Evolutionary conservation across 2,329 filamentous ascomycete genomes (phyloP).

Genomic region (Penicillium sp.): DNA sequence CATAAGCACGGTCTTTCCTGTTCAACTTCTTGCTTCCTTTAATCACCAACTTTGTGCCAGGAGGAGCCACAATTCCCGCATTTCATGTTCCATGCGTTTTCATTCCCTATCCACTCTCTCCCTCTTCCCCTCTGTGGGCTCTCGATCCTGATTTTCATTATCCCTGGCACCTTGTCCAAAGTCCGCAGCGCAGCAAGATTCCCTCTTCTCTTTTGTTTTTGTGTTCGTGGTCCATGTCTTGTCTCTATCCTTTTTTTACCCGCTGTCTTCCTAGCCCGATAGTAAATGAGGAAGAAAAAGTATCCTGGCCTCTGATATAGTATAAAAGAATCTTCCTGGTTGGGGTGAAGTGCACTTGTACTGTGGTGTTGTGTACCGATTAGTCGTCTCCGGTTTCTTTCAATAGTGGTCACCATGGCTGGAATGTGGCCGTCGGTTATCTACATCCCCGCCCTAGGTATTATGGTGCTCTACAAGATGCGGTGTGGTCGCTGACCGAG

Average conservation of each 20-base stretch:
- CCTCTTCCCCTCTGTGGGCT: constrained; percentile 12
- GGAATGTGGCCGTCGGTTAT: too few relatives aligned
- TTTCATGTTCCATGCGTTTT: constrained; percentile 1
- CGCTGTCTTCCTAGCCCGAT: constrained; percentile 30
- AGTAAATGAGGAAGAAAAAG: constrained; percentile 35
- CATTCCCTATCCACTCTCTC: constrained; percentile 21
- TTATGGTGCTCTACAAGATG: too few relatives aligned
- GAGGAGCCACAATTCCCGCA: too few relatives aligned
- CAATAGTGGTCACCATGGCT: too few relatives aligned
- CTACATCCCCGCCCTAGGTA: too few relatives aligned
- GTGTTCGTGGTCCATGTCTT: constrained; percentile 22
- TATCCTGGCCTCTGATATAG: constrained; percentile 14
- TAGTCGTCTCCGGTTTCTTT: too few relatives aligned
- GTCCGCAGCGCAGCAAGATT: constrained; percentile 43
- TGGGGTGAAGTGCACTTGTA: background rate
- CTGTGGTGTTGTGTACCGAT: too few relatives aligned
- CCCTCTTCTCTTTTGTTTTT: constrained; percentile 38
- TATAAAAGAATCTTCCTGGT: background rate
- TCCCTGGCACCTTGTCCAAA: constrained; percentile 33
- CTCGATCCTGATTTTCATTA: constrained; percentile 16
- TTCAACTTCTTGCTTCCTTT: constrained; percentile 21
- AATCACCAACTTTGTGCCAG: constrained; percentile 10
- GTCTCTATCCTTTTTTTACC: constrained; percentile 27
- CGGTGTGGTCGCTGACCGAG: too few relatives aligned
- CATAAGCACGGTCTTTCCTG: constrained; percentile 15